Conservation (phyloP, 1,139 yeast genomes). For the Candida sp. region DNA sequence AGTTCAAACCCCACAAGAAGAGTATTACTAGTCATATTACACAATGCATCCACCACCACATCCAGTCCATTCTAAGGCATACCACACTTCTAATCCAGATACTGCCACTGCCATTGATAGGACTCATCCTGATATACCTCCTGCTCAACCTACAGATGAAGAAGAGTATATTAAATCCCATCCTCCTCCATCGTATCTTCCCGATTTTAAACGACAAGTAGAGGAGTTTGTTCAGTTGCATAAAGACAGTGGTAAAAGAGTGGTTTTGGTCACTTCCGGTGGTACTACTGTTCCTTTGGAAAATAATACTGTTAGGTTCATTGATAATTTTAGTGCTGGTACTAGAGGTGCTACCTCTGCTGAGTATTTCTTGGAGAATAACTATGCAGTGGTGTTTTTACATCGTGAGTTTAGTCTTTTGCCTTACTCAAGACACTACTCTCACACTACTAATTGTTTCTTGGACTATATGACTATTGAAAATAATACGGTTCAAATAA, state of each 20-base stretch:
- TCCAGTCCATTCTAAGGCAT: constrained; percentile 17
- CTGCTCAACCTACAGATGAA: constrained; percentile 73
- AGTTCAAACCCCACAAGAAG: neutral
- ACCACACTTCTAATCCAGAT: constrained; percentile 69
- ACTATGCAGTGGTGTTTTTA: constrained; percentile 87
- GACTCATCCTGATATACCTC: constrained; percentile 69
- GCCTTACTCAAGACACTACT: constrained; percentile 88
- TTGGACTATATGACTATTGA: constrained; percentile 72
- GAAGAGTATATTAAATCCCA: constrained; percentile 70
- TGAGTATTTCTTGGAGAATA: constrained; percentile 80
- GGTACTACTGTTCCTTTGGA: constrained; percentile 98
- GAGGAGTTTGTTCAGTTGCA: constrained; percentile 55
- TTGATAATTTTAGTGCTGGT: constrained; percentile 97
- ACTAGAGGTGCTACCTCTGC: constrained; percentile 97
- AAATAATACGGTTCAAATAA: constrained; percentile 54
- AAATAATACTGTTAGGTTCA: constrained; percentile 92
- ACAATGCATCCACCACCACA: constrained; percentile 6
- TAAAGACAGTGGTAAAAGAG: constrained; percentile 37
- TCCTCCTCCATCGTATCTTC: constrained; percentile 70
- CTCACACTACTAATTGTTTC: constrained; percentile 82
- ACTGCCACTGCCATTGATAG: constrained; percentile 77
- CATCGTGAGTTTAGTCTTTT: constrained; percentile 89
- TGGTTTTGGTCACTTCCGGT: constrained; percentile 91
- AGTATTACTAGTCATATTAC: neutral
- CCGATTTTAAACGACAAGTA: constrained; percentile 55